Conservation (phyloP, 2,329 filamentous ascomycete genomes). For the Fusarium marasasianum region DNA sequence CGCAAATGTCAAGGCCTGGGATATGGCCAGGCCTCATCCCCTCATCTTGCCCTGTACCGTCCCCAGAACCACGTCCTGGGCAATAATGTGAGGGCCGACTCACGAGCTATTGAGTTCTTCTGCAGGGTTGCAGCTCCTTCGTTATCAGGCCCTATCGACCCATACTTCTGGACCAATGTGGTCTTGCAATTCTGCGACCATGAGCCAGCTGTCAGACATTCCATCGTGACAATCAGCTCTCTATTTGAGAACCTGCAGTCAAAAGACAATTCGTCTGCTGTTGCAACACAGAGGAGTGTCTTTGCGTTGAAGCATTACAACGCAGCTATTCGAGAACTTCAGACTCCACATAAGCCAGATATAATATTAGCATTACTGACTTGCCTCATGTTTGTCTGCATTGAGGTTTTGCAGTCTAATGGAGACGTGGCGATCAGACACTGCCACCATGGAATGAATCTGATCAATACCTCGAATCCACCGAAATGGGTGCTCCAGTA, state of each 20-base stretch:
- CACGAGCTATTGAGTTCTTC: conserved; percentile 21
- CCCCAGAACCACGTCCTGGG: background rate
- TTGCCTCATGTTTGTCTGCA: conserved; percentile 16
- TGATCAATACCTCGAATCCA: background rate
- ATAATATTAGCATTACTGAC: conserved; percentile 3
- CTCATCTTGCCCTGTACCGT: background rate
- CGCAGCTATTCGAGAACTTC: conserved; percentile 6
- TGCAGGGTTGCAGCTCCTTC: conserved; percentile 20
- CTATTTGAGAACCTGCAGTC: background rate
- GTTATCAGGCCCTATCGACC: conserved; percentile 22
- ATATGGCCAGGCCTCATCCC: background rate
- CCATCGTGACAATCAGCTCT: conserved; percentile 17
- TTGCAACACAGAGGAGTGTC: background rate
- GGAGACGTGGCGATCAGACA: conserved; percentile 11
- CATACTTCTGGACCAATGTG: conserved; percentile 31
- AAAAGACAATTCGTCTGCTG: background rate
- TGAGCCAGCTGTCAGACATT: conserved; percentile 23
- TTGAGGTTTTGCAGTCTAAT: conserved; percentile 14
- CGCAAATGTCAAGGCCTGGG: conserved; percentile 1
- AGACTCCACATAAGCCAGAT: background rate
- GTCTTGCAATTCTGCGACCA: conserved; percentile 29
- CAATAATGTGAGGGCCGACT: background rate
- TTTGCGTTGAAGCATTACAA: conserved; percentile 18
- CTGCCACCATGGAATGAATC: conserved; percentile 10
- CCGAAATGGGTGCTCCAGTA: conserved; percentile 2